These are phyloP conservation scores for Naganishia albida DNA, from an alignment of 1,284 basidiomycete genomes.

Conservation along the genomic window DNA sequence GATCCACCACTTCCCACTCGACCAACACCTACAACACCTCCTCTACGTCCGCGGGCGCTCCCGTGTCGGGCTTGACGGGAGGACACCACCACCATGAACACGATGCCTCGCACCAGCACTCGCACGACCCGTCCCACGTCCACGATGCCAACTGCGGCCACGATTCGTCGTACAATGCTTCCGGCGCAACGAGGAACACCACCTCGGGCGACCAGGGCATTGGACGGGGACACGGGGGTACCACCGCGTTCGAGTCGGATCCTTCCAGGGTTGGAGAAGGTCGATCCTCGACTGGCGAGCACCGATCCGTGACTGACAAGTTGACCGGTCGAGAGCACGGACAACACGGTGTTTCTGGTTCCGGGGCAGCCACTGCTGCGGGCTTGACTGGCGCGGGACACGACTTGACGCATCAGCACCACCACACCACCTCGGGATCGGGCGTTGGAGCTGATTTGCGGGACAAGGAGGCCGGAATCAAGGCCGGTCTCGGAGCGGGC, in stretches of 20 bases:
- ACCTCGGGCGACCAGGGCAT: conserved; percentile 31
- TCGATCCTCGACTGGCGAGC: neutral
- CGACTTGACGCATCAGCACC: neutral
- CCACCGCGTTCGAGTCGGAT: conserved; percentile 30
- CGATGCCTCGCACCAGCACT: neutral
- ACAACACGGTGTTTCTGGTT: neutral
- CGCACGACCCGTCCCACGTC: conserved; percentile 1
- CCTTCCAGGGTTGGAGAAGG: conserved; percentile 15
- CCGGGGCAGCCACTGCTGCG: conserved; percentile 14
- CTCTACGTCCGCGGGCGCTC: conserved; percentile 17
- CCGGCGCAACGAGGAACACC: conserved; percentile 9
- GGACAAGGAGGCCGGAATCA: conserved; percentile 18
- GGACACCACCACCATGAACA: conserved; percentile 1
- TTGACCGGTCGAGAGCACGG: neutral
- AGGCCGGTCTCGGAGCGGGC: conserved; percentile 23
- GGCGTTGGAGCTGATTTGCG: conserved; percentile 6
- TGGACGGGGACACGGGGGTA: conserved; percentile 21
- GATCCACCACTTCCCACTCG: neutral
- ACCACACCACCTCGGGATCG: neutral
- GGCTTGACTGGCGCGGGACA: conserved; percentile 11
- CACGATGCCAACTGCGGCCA: conserved; percentile 10
- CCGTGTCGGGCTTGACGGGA: neutral
- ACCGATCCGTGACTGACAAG: neutral
- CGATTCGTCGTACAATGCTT: neutral
- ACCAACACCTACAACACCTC: conserved; percentile 14